Evolutionary conservation across 768 basidiomycete species (phyloP), one percentile per base, ranked within the genome.

Genomic region (Boletus speciosus): DNA sequence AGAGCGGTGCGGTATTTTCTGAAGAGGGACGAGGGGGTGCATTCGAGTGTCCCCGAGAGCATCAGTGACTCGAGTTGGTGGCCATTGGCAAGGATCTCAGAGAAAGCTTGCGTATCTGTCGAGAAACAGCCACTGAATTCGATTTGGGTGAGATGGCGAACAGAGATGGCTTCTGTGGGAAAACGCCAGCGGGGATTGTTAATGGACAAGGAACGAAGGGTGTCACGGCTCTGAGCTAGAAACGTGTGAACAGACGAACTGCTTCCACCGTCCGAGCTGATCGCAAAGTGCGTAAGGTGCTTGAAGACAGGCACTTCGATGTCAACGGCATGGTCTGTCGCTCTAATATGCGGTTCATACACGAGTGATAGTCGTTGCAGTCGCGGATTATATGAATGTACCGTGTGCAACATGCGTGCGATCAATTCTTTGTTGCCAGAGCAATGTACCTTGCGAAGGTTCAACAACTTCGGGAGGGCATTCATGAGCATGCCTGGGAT

Each of bases 81-180:
- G 3, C 85, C 86, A 56, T 83, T 74, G 1, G 70, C 65, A 16
- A 90, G 75, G 45, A 90, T 79, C 50, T 85, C 83, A 7, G 78
- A 73, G 57, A 88, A 78, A 2, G 78, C 76, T 27, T 80, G 76
- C 1, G 75, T 73, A 45, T 77, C 77, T 1, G 71, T 58, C 1
- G 81, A 77, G 64, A 85, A 76, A 56, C 77, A 74, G 8, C 85
- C 84, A 2, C 78, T 74, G 66, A 86, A 86, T 57, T 81, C 74
- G 55, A 89, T 77, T 47, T 78, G 75, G 6, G 84, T 84, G 37
- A 89, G 77, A 65, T 88, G 83, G 29, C 83, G 80, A 47, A 86
- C 74, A 21, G 79, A 78, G 49, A 87, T 71, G 32, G 70, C 68
- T 15, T 77, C 72, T 0, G 76, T 60, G 3, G 86, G 84, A 68